Base-by-base conservation (phyloP, 352 stramenopile species). In the Globisporangium spinosum region DNA sequence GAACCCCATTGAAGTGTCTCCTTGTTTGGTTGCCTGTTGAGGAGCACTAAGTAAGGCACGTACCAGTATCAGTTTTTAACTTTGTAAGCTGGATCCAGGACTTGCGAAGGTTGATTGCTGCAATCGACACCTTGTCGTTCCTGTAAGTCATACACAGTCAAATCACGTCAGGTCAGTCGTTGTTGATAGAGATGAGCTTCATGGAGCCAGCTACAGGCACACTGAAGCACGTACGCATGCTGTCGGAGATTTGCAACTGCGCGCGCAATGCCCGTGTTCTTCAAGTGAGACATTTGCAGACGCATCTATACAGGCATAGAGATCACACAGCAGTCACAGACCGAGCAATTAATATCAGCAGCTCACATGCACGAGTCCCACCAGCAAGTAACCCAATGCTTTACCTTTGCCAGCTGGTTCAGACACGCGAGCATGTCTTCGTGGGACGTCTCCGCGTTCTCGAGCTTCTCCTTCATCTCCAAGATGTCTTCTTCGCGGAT, bases 91-190 rank as follows among this genome's bases (percentile, higher is more conserved):
- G 77, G 58, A 92, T 93, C 87, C 85, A 95, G 49, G 77, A 72
- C 67, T 85, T 75, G 25, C 87, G 87, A 20, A 95, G 74, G 20
- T 88, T 75, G 17, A 85, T 81, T 8, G 87, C 85, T 43, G 77
- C 77, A 23, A 81, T 77, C 35, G 87, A 92, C 25, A 95, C 87
- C 69, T 89, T 90, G 67, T 93, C 85, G 57, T 94, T 94, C 0
- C 85, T 94, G 47, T 45, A 68, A 38, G 55, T 32, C 29, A 17
- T 20, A 53, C 22, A 47, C 54, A 57, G 3, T n/a, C 8, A 49
- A 25, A 22, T 29, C 8, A 23, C 5, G 2, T 25, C 9, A 59
- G 13, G 17, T 43, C 13, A 15, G 54, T 43, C 6, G 0, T 9
- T 38, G 3, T 17, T 17, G 25, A 35, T 23, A 23, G 40, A 58